Evolutionary conservation across 495 filamentous ascomycete species (phyloP).

Genomic region (Trichoderma reesei): DNA sequence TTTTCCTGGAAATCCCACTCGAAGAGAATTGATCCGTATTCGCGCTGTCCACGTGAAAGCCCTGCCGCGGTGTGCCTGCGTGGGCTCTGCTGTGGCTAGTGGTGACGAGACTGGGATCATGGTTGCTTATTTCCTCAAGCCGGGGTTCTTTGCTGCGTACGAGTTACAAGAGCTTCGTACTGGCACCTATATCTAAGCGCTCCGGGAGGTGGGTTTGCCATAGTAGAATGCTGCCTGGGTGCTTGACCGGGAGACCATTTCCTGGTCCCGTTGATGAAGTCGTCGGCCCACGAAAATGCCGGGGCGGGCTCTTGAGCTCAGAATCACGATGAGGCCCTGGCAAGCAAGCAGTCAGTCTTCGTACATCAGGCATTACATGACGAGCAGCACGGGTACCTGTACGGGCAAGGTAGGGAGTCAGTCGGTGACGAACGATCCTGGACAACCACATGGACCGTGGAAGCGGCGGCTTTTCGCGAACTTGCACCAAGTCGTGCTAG

Average conservation of each 20-base stretch:
- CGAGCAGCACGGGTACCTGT: background rate
- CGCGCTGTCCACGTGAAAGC: background rate
- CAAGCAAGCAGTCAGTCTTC: background rate
- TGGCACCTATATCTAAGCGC: background rate
- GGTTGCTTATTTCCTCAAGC: background rate
- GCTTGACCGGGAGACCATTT: background rate
- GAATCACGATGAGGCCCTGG: background rate
- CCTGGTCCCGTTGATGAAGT: background rate
- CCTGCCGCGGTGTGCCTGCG: background rate
- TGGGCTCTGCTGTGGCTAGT: background rate
- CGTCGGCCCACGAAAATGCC: background rate
- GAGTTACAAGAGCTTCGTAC: background rate
- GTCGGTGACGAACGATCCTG: background rate
- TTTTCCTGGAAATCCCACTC: background rate
- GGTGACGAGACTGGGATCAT: background rate
- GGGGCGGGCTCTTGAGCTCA: background rate
- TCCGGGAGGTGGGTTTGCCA: background rate
- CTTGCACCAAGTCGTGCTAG: no score
- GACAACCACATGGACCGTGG: slow-evolving; percentile 2
- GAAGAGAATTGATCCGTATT: background rate
- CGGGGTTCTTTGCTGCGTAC: background rate
- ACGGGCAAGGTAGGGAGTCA: background rate
- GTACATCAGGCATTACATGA: no score
- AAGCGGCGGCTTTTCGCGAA: background rate
- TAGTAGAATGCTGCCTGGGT: background rate